Evolutionary conservation across 208 protist species (phyloP).

Genomic region (Trypanosomatidae sp.): DNA sequence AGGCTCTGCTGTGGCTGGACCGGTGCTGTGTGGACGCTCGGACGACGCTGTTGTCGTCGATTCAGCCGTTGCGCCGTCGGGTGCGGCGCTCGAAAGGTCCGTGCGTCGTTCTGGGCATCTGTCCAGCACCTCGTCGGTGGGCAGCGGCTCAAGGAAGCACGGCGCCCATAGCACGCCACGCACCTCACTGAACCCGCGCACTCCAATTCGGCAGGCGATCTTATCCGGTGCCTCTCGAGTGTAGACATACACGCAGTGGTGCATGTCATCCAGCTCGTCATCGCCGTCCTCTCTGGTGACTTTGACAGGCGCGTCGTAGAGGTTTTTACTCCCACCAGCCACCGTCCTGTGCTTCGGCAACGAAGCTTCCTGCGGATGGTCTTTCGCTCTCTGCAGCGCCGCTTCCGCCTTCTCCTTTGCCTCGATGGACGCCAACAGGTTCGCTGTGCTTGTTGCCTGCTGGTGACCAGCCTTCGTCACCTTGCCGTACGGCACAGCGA

Average conservation of each 20-base stretch:
- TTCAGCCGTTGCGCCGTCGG: background rate
- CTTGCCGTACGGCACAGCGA: conserved; percentile 84
- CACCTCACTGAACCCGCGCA: conserved; percentile 71
- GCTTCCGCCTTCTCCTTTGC: conserved; percentile 23
- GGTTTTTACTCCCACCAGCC: background rate
- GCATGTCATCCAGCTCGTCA: conserved; percentile 47
- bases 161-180: conserved; percentile 81
- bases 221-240: conserved; percentile 58
- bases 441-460: conserved; percentile 14
- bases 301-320: background rate
- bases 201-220: conserved; percentile 50
- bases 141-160: conserved; percentile 70
- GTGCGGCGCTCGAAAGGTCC: background rate
- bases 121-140: conserved; percentile 11
- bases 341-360: background rate
- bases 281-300: conserved; percentile 9
- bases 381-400: background rate
- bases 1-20: conserved; percentile 1
- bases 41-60: background rate
- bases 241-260: conserved; percentile 85
- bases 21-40: conserved; percentile 1
- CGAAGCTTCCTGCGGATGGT: background rate
- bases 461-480: conserved; percentile 12
- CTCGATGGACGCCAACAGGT: conserved; percentile 36
- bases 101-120: conserved; percentile 8